Percentiles rank a stretch among this genome's conserved stretches.
These are phyloP conservation scores for Coemansia sp. DNA, from an alignment of 192 early-diverging fungal genomes.

Conservation along the genomic window DNA sequence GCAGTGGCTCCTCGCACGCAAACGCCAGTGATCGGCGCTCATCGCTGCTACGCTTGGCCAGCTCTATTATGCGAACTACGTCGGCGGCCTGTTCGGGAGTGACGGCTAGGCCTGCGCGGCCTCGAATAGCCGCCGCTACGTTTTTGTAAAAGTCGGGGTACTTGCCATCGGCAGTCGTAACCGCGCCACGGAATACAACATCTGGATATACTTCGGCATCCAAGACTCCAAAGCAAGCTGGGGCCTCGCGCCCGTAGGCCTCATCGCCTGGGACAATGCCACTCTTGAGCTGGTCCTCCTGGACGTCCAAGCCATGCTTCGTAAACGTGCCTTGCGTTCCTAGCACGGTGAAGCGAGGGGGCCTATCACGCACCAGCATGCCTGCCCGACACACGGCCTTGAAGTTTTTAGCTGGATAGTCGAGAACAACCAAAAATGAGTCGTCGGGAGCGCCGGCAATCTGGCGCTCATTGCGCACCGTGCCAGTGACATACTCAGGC, in stretches of 20 bases:
- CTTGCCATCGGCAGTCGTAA: constrained; percentile 58
- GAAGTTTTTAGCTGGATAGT: constrained; percentile 56
- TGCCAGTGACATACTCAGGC: constrained; percentile 61
- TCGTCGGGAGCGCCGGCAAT: constrained; percentile 56
- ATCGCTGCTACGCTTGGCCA: constrained; percentile 62
- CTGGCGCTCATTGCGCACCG: constrained; percentile 66
- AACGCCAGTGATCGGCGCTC: constrained; percentile 54
- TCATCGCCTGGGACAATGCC: constrained; percentile 56
- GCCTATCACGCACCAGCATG: constrained; percentile 67
- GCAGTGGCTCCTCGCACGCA: neutral
- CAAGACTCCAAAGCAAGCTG: constrained; percentile 52
- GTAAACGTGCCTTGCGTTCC: constrained; percentile 68
- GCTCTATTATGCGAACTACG: constrained; percentile 67
- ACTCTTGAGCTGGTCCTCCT: constrained; percentile 70
- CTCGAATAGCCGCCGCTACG: constrained; percentile 59
- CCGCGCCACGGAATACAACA: constrained; percentile 49
- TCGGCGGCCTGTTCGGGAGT: constrained; percentile 64
- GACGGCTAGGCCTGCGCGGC: constrained; percentile 51
- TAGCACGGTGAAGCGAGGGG: constrained; percentile 62
- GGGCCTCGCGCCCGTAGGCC: constrained; percentile 59
- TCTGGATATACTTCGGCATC: constrained; percentile 54
- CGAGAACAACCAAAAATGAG: constrained; percentile 65
- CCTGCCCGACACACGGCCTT: constrained; percentile 62
- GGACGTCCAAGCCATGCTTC: constrained; percentile 68
- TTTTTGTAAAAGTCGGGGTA: constrained; percentile 68